These are phyloP conservation scores for Penicillium vulpinum DNA, from an alignment of 2,329 filamentous ascomycete genomes.

Conservation along the genomic window DNA sequence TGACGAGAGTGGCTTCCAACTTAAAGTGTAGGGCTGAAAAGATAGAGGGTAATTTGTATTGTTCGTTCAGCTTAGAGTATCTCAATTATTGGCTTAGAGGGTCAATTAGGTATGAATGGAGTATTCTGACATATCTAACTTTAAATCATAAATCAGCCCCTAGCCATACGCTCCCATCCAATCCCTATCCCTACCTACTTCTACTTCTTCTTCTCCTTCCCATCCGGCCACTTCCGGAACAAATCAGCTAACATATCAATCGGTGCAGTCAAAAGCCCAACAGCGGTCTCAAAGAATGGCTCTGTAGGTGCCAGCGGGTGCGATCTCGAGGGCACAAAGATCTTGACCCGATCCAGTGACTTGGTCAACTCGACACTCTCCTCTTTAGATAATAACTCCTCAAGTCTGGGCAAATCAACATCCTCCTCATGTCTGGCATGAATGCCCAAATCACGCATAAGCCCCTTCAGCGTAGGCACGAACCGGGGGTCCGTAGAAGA, in stretches of 20 bases:
- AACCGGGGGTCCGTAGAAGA: constrained; percentile 45
- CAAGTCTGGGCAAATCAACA: constrained; percentile 51
- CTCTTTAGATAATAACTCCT: constrained; percentile 40
- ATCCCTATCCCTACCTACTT: not conserved
- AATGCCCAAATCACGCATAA: constrained; percentile 45
- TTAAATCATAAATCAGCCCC: not conserved
- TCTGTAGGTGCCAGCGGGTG: constrained; percentile 54
- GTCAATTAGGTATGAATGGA: too few relatives aligned
- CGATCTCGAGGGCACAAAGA: constrained; percentile 54
- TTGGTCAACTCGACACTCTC: constrained; percentile 43
- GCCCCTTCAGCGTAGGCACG: constrained; percentile 42
- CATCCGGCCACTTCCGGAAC: constrained; percentile 57
- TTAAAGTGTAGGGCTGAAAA: not conserved
- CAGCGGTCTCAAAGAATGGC: constrained; percentile 59
- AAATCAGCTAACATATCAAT: constrained; percentile 58
- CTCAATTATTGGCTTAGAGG: not conserved
- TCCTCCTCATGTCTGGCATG: constrained; percentile 56
- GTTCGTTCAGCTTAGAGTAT: not conserved
- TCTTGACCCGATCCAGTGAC: constrained; percentile 54
- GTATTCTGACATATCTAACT: not conserved
- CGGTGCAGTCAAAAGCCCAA: constrained; percentile 57
- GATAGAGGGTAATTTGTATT: not conserved
- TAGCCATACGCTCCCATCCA: not conserved
- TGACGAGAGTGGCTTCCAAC: not conserved
- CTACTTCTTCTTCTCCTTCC: not conserved